phyloP scores from a whole-genome alignment of 2,329 filamentous ascomycete species.

The Conoideocrella luteorostrata region DNA sequence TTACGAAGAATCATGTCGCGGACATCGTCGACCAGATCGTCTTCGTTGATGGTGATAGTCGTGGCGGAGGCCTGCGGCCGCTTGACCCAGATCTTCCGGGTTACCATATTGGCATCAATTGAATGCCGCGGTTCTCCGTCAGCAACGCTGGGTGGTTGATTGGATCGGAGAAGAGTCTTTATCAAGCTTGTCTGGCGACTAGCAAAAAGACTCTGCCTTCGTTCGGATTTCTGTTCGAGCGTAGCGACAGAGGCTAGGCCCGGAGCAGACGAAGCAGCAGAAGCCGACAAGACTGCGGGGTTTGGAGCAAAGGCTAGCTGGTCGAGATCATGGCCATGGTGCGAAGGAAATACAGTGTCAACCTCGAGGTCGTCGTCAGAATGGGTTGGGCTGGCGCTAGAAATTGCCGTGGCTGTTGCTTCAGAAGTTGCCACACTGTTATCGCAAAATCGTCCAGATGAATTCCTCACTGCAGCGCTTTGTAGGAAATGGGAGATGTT shows the following conservation, averaged over 20 bases:
- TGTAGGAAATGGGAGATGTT: background rate
- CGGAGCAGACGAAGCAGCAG: conserved; percentile 7
- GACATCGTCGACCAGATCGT: conserved; percentile 90
- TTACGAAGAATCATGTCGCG: conserved; percentile 88
- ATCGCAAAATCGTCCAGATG: conserved; percentile 4
- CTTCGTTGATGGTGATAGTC: conserved; percentile 74
- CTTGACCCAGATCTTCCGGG: conserved; percentile 91
- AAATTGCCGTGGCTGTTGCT: conserved; percentile 5
- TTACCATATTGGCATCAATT: conserved; percentile 48
- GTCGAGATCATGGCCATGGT: conserved; percentile 20
- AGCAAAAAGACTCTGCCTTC: conserved; percentile 29
- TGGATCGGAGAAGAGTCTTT: conserved; percentile 23
- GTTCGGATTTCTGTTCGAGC: conserved; percentile 13
- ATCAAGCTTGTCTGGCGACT: conserved; percentile 30
- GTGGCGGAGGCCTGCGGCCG: conserved; percentile 80
- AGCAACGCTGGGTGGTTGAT: conserved; percentile 13
- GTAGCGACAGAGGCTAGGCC: conserved; percentile 13
- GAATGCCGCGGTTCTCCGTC: conserved; percentile 20
- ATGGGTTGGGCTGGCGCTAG: conserved; percentile 12
- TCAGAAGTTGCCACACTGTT: background rate
- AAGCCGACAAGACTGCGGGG: conserved; percentile 19
- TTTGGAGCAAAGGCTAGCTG: conserved; percentile 20
- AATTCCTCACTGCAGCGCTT: background rate
- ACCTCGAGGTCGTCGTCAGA: conserved; percentile 14
- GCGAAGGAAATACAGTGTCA: conserved; percentile 3